Evolutionary conservation across 164 flowering plant species (phyloP), one percentile per base, ranked within the genome.

Genomic region (Taxillus chinensis): DNA sequence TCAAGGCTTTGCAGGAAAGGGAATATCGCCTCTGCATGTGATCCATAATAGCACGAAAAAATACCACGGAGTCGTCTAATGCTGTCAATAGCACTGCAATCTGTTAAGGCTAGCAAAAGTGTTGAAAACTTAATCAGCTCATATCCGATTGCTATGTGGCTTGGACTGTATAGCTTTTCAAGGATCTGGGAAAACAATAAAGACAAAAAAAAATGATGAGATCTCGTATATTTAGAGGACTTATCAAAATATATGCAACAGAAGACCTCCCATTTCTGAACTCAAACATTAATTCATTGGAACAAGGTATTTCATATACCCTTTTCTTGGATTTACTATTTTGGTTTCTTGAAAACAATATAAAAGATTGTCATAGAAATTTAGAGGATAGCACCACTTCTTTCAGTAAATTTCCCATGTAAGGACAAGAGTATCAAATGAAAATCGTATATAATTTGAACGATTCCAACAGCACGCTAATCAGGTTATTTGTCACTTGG

Each of bases 51-150:
- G 54, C 73, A 71, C 8, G 70, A 68, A 69, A 85, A 84, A 66
- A 90, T 85, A 55, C 51, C 60, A 59, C 46, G 41, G 3, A 78
- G 57, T 48, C 75, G 82, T 55, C 64, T 72, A 16, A 79, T 67
- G 73, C 57, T 78, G 58, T 76, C 78, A 43, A 59, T 45, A n/a
- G 77, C 79, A 53, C 69, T n/a, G 61, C 5, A 2, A 38, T 82
- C 80, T 51, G 75, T 83, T 75, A 77, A 16, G 48, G 80, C 63
- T 10, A 75, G 70, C 70, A 78, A 81, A 78, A 90, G 74, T 15
- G 91, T 80, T 5, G 86, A 74, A 49, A 88, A 83, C 79, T 90
- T 90, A 62, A 83, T 70, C 73, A 90, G 70, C 73, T 90, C 97
- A 74, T 88, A 75, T 74, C 82, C 97, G 68, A 90, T 74, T 69